Evolutionary conservation across 176 grass and related monocot species (phyloP), one percentile per base, ranked within the genome.

Genomic region (Raddia guianensis): DNA sequence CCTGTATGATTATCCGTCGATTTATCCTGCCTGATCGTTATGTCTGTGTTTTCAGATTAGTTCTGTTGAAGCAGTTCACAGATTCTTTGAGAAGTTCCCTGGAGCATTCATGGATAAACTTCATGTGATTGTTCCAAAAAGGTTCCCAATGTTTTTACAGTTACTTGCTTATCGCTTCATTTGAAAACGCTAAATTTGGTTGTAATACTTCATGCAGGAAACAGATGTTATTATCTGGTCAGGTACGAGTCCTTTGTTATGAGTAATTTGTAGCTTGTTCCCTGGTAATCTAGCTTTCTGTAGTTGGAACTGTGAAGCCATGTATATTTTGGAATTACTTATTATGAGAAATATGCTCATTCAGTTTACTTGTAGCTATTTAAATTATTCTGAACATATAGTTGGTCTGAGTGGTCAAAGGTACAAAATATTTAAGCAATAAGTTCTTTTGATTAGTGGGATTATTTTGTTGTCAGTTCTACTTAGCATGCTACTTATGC

Each of bases 81-180:
- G 71, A 84, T 90, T 92, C 46, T 97, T 97, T 70, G 94, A 94
- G 87, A 97, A 85, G 80, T 97, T 97, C 68, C 91, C 94, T 86
- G 83, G 58, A 92, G 91, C 83, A 88, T 97, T 97, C 85, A 92
- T 97, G 91, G 79, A 87, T 15, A 92, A 92, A 75, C 91, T 97
- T 85, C 89, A 97, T 75, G 65, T 86, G 66, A 27, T 49, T 61
- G 65, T 94, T 80, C 79, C 85, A 34, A 90, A 88, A 90, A 94
- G 94, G 94, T 97, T 49, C 84, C 13, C 27, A 58, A 78, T 67
- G 66, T 70, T 20, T 61, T 43, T 52, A 18, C 57, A 18, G 68
- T 61, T 94, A 75, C 47, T 85, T 88, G 49, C 52, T 64, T 54
- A 72, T 72, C 49, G 3, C 20, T 72, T 72, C 14, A 53, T 27